These are phyloP conservation scores for Leccinum disarticulatum DNA, from an alignment of 768 basidiomycete genomes.

Conservation along the genomic window DNA sequence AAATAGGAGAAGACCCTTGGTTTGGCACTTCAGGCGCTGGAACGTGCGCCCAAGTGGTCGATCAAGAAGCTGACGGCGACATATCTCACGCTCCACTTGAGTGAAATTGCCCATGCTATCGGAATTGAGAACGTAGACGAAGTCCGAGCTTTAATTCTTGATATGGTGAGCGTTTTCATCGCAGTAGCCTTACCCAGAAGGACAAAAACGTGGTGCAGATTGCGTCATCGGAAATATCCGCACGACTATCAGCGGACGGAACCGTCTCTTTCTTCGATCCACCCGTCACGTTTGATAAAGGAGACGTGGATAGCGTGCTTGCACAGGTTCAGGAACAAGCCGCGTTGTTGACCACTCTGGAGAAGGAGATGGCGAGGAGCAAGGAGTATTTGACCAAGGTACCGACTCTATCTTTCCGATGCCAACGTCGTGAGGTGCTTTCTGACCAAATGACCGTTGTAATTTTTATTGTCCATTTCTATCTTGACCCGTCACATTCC, in stretches of 20 bases:
- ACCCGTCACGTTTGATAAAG: conserved; percentile 54
- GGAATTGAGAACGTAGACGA: conserved; percentile 49
- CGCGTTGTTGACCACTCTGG: conserved; percentile 21
- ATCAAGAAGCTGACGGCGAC: conserved; percentile 80
- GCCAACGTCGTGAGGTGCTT: not conserved
- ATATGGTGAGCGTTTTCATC: conserved; percentile 58
- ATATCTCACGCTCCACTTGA: conserved; percentile 73
- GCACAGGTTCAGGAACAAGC: conserved; percentile 51
- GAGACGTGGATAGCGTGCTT: conserved; percentile 61
- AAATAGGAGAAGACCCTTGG: conserved; percentile 71
- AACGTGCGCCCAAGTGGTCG: conserved; percentile 72
- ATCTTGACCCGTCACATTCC: not conserved
- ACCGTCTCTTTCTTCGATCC: conserved; percentile 76
- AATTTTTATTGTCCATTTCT: not conserved
- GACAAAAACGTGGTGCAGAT: conserved; percentile 46
- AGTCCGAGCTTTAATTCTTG: conserved; percentile 58
- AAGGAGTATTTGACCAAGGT: conserved; percentile 78
- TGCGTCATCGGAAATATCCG: conserved; percentile 66
- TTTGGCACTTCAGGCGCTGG: conserved; percentile 63
- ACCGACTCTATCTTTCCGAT: not conserved
- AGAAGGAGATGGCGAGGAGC: conserved; percentile 49
- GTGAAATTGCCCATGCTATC: conserved; percentile 60
- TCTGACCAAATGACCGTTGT: not conserved
- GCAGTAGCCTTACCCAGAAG: conserved; percentile 3
- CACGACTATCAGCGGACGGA: conserved; percentile 62